Evolutionary conservation across 2,329 filamentous ascomycete genomes (phyloP), one percentile per base, ranked within the genome.

Genomic region (Pseudogymnoascus pannorum): DNA sequence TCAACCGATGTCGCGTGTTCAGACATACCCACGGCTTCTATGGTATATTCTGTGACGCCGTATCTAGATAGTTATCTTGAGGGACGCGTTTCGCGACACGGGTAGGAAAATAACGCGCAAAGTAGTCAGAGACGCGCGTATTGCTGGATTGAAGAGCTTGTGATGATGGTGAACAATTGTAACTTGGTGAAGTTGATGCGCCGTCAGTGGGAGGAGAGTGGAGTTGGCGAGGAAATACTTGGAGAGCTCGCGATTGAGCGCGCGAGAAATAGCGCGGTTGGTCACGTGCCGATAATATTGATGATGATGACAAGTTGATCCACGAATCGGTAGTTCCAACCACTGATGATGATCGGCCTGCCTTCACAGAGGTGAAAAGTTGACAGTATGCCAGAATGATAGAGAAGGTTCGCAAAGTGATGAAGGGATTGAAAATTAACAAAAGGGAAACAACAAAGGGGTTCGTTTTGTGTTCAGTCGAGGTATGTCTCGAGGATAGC

Each of bases 251-350:
- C 57, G 57, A 24, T 58, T 58, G 57, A 58, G 57, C 31, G 57
- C 57, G 31, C 57, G 18, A 58, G 57, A 58, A 58, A 58, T 58
- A 58, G 57, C 57, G 57, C 57, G 57, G 57, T 40, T 38, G 33
- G 57, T 58, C 57, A 58, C 57, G 57, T 58, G 57, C 16, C 14
- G 57, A 22, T 40, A 58, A 36, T 58, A 38, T 58, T 38, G 31
- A 40, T 16, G 57, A 33, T 54, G 48, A 54, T 31, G 48, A 54
- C 48, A 54, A 54, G 26, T 33, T 54, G 48, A 54, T 54, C 26
- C 48, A 31, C 26, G 48, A 54, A 54, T 54, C 48, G 48, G 26
- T 16, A 31, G 26, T 31, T 31, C 26, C n/a, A 31, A 31, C 26
- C 26, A 54, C 48, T 18, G 5, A 54, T 31, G n/a, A 31, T 20